Percentiles rank a stretch among this genome's conserved stretches.
phyloP scores from a whole-genome alignment of 192 early-diverging fungal species.

The Coemansia asiatica region DNA sequence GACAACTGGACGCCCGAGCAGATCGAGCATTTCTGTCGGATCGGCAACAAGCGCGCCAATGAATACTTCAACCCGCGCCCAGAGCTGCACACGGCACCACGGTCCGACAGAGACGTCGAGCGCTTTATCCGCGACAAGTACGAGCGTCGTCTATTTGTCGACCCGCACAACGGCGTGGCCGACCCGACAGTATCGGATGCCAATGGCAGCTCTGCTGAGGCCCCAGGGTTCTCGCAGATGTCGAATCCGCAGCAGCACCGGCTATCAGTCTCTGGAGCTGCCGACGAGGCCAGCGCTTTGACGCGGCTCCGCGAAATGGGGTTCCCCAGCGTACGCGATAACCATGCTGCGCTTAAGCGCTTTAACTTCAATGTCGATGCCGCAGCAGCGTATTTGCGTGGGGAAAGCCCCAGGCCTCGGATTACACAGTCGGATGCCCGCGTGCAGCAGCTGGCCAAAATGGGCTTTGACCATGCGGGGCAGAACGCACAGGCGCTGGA shows the following conservation, averaged over 20 bases:
- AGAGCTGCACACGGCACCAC: constrained; percentile 64
- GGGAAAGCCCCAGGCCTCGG: constrained; percentile 41
- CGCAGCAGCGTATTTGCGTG: constrained; percentile 70
- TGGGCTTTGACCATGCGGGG: constrained; percentile 74
- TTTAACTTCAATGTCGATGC: constrained; percentile 71
- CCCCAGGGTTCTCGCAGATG: not conserved
- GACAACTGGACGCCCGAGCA: constrained; percentile 88
- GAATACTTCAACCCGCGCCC: constrained; percentile 69
- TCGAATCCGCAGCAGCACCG: constrained; percentile 7
- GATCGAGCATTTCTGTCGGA: constrained; percentile 62
- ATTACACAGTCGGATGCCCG: constrained; percentile 56
- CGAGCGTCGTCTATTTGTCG: constrained; percentile 69
- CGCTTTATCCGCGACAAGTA: constrained; percentile 91
- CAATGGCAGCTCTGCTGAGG: too few species aligned
- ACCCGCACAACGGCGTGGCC: constrained; percentile 31
- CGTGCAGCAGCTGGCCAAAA: constrained; percentile 60
- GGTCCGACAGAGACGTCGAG: constrained; percentile 79
- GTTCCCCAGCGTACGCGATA: constrained; percentile 71
- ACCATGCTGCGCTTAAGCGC: constrained; percentile 66
- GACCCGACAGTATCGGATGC: constrained; percentile 36
- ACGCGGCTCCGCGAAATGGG: constrained; percentile 72
- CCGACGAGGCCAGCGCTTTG: constrained; percentile 40
- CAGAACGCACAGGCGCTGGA: constrained; percentile 70
- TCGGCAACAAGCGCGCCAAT: constrained; percentile 71
- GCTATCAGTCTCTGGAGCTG: constrained; percentile 10